phyloP scores from a whole-genome alignment of 306 rosid genomes.

The Mimosa bimucronata region DNA sequence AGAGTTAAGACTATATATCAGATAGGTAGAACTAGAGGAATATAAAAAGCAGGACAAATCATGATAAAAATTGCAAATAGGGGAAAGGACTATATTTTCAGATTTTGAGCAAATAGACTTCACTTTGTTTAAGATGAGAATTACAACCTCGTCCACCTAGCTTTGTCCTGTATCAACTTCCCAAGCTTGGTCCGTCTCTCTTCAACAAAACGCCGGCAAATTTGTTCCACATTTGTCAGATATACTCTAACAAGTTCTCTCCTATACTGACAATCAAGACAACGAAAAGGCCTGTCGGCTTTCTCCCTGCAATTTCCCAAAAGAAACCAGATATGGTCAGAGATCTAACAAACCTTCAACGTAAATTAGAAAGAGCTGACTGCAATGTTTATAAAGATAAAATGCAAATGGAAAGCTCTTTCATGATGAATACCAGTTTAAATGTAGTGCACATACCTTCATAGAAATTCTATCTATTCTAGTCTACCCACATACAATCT shows the following conservation, averaged over 20 bases:
- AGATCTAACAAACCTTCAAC: conserved; percentile 24
- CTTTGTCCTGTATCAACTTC: conserved; percentile 92
- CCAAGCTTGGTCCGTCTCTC: conserved; percentile 91
- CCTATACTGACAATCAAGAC: conserved; percentile 99
- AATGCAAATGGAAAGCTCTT: conserved; percentile 3
- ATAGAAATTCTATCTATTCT: not conserved
- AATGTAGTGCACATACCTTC: not conserved
- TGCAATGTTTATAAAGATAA: conserved; percentile 13
- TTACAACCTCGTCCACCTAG: conserved; percentile 88
- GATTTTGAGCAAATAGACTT: not conserved
- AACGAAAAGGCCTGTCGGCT: conserved; percentile 96
- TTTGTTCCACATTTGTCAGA: conserved; percentile 96
- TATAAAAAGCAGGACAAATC: not conserved
- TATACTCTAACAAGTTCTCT: conserved; percentile 99
- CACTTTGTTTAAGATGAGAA: not conserved
- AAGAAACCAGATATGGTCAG: conserved; percentile 39
- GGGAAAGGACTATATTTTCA: not conserved
- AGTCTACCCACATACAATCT: not conserved
- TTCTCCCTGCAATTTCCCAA: conserved; percentile 68
- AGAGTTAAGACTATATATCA: too few species aligned
- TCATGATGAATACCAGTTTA: not conserved
- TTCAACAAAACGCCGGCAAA: conserved; percentile 97
- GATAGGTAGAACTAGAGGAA: too few species aligned
- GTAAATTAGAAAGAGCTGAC: conserved; percentile 10
- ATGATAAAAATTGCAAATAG: not conserved